phyloP scores from a whole-genome alignment of 2,329 filamentous ascomycete species.

The Fusarium miscanthi region DNA sequence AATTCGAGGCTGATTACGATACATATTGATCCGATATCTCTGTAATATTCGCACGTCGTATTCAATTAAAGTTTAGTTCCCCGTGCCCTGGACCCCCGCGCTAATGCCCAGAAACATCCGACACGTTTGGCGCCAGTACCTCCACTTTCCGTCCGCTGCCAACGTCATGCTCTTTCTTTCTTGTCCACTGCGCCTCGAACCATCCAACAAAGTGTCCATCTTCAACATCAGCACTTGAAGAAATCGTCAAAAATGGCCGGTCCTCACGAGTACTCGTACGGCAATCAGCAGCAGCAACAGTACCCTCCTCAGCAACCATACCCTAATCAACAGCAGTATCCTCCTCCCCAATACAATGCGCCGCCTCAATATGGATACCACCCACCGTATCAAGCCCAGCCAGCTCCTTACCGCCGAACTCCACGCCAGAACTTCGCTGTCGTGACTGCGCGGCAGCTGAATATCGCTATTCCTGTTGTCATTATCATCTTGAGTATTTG shows the following conservation, averaged over 20 bases:
- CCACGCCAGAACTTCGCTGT: slow-evolving; percentile 22
- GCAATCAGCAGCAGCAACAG: slow-evolving; percentile 5
- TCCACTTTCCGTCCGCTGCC: slow-evolving; percentile 3
- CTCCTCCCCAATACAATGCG: slow-evolving; percentile 4
- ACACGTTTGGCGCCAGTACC: background rate
- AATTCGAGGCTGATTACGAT: background rate
- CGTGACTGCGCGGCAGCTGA: slow-evolving; percentile 29
- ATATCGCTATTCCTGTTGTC: slow-evolving; percentile 46
- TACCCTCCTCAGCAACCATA: background rate
- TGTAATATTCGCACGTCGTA: slow-evolving; percentile 21
- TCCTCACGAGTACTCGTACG: slow-evolving; percentile 20
- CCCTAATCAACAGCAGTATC: slow-evolving; percentile 8
- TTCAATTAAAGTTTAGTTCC: slow-evolving; percentile 17
- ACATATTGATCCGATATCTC: background rate
- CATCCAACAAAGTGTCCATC: background rate
- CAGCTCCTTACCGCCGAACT: slow-evolving; percentile 3
- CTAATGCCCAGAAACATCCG: background rate
- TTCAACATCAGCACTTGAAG: background rate
- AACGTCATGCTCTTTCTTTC: background rate
- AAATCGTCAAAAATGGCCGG: slow-evolving; percentile 17
- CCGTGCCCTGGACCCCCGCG: background rate
- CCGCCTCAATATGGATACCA: slow-evolving; percentile 27
- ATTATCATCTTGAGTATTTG: slow-evolving; percentile 58
- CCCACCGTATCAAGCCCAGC: slow-evolving; percentile 8
- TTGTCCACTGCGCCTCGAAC: background rate